phyloP scores from a whole-genome alignment of 208 protist species.

The Tetramitus jugosus region DNA sequence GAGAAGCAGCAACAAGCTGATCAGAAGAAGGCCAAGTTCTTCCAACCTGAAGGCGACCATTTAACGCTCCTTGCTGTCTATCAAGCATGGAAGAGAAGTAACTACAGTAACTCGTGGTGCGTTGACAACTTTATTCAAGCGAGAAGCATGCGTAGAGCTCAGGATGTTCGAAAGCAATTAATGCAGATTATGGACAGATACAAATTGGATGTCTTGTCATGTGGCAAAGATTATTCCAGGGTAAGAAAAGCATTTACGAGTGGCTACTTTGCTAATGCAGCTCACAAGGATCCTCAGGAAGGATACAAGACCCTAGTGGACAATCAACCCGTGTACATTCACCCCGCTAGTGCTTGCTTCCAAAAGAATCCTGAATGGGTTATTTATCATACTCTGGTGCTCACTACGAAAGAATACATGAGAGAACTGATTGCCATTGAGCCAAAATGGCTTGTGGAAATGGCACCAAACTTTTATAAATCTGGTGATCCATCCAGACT shows the following conservation, averaged over 20 bases:
- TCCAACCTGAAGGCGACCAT: slow-evolving; percentile 78
- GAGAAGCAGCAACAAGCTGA: slow-evolving; percentile 71
- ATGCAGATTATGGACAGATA: slow-evolving; percentile 84
- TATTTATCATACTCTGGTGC: slow-evolving; percentile 68
- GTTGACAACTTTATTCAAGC: slow-evolving; percentile 94
- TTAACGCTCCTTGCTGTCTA: slow-evolving; percentile 66
- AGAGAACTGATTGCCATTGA: slow-evolving; percentile 60
- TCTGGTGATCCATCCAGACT: slow-evolving; percentile 40
- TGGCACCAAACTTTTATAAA: slow-evolving; percentile 53
- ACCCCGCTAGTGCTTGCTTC: slow-evolving; percentile 37
- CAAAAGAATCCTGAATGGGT: slow-evolving; percentile 51
- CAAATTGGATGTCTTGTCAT: slow-evolving; percentile 68
- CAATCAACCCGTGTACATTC: slow-evolving; percentile 39
- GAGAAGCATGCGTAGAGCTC: slow-evolving; percentile 81
- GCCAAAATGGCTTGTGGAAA: slow-evolving; percentile 58
- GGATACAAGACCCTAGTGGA: slow-evolving; percentile 70
- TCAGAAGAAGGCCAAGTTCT: slow-evolving; percentile 87
- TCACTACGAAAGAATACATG: slow-evolving; percentile 82
- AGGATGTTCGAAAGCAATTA: slow-evolving; percentile 93
- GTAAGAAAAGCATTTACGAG: slow-evolving; percentile 88
- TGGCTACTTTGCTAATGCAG: slow-evolving; percentile 96
- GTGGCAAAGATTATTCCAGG: slow-evolving; percentile 78
- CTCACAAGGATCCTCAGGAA: slow-evolving; percentile 66
- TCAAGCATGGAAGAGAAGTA: slow-evolving; percentile 59
- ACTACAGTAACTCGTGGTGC: slow-evolving; percentile 86